These are phyloP conservation scores for Kwoniella pini DNA, from an alignment of 768 basidiomycete genomes.

Conservation along the genomic window DNA sequence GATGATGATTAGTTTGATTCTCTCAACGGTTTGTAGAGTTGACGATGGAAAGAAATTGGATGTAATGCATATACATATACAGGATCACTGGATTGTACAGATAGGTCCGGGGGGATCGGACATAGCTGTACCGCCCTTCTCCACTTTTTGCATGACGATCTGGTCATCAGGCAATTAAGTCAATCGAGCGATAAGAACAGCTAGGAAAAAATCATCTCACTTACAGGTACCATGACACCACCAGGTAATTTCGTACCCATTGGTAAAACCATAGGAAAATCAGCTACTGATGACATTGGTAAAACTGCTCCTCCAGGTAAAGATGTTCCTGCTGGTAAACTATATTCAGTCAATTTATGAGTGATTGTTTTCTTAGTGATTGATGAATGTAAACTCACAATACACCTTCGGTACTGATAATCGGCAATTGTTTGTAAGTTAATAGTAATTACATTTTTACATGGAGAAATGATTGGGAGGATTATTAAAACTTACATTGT, in stretches of 20 bases:
- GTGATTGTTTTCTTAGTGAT: too few species aligned
- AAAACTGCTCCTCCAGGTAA: slow-evolving; percentile 48
- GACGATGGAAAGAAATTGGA: not conserved
- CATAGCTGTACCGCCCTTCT: not conserved
- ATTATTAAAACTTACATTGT: slow-evolving; percentile 38
- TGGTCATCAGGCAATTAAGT: not conserved
- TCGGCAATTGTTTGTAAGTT: not conserved
- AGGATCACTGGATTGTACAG: slow-evolving; percentile 13
- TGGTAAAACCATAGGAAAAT: slow-evolving; percentile 49
- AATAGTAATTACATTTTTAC: too few species aligned
- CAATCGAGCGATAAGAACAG: too few species aligned
- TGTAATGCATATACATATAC: slow-evolving; percentile 16
- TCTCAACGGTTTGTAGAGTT: not conserved
- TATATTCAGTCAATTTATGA: not conserved
- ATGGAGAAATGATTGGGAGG: not conserved
- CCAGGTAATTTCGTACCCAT: slow-evolving; percentile 47
- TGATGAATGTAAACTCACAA: slow-evolving; percentile 30
- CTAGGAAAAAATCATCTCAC: too few species aligned
- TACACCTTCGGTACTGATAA: slow-evolving; percentile 44
- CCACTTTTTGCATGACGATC: slow-evolving; percentile 25
- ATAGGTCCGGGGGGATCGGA: slow-evolving; percentile 12
- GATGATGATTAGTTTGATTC: slow-evolving; percentile 42
- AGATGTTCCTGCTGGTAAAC: slow-evolving; percentile 43
- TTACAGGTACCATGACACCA: slow-evolving; percentile 49
- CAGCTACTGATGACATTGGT: slow-evolving; percentile 46